phyloP scores from a whole-genome alignment of 1,139 yeast species.

The Trichomonascaceae sp. region DNA sequence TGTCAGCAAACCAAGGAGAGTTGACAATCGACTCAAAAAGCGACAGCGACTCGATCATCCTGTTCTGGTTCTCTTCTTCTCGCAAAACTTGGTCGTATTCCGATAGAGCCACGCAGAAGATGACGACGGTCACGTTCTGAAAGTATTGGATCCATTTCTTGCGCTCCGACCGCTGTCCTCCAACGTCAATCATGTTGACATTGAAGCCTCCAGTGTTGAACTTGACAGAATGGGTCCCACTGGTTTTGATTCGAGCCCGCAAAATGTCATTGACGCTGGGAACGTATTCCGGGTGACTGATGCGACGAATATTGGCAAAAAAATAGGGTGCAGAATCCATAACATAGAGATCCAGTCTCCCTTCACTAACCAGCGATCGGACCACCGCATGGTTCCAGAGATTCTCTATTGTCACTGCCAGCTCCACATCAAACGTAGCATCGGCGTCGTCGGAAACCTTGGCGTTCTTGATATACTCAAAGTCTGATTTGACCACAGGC shows the following conservation, averaged over 20 bases:
- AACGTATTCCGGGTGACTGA: conserved; percentile 44
- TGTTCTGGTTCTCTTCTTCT: conserved; percentile 60
- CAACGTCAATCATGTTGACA: conserved; percentile 82
- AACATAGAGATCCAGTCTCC: conserved; percentile 65
- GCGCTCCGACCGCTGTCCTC: conserved; percentile 88
- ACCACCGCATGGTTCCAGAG: conserved; percentile 54
- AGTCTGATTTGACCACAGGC: conserved; percentile 12
- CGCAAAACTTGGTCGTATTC: conserved; percentile 80
- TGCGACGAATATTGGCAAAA: conserved; percentile 52
- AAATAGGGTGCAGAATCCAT: conserved; percentile 84
- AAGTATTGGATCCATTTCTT: conserved; percentile 95
- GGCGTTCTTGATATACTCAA: conserved; percentile 13
- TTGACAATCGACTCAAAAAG: conserved; percentile 84
- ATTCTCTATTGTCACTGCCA: conserved; percentile 15
- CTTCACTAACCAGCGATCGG: conserved; percentile 39
- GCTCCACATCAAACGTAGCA: conserved; percentile 17
- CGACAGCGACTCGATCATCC: conserved; percentile 75
- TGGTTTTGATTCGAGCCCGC: conserved; percentile 81
- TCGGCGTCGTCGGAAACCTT: conserved; percentile 22
- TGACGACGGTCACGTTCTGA: conserved; percentile 79
- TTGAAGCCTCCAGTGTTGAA: conserved; percentile 67
- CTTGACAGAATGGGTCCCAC: conserved; percentile 77
- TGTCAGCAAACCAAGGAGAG: conserved; percentile 86
- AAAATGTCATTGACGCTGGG: conserved; percentile 71
- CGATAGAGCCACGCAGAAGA: conserved; percentile 80